These are phyloP conservation scores for Hygrophila difformis DNA, from an alignment of 257 asterid species.

Conservation along the genomic window DNA sequence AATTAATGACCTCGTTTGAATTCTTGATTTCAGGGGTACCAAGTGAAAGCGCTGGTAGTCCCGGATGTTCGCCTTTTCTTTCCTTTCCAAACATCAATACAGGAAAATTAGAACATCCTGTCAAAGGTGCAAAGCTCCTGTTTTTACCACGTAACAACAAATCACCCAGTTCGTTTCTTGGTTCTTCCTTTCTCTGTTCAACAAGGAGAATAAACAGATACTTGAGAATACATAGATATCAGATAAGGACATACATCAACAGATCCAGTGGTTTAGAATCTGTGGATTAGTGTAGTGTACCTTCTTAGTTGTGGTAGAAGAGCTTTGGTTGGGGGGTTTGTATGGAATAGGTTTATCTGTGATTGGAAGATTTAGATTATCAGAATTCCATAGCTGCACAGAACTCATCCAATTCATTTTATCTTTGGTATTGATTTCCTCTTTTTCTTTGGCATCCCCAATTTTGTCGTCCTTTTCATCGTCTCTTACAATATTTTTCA, in stretches of 20 bases:
- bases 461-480: slow-evolving; percentile 17
- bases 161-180: slow-evolving; percentile 21
- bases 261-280: no score
- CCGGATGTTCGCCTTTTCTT: slow-evolving; percentile 29
- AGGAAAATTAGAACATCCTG: slow-evolving; percentile 28
- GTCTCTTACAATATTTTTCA: slow-evolving; percentile 23
- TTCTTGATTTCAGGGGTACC: slow-evolving; percentile 43
- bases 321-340: background rate
- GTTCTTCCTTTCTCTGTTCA: slow-evolving; percentile 38
- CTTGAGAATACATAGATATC: slow-evolving; percentile 2
- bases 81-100: slow-evolving; percentile 29
- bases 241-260: background rate
- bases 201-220: background rate
- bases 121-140: slow-evolving; percentile 37
- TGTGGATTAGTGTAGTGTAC: no score
- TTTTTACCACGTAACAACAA: slow-evolving; percentile 30
- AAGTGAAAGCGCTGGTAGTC: slow-evolving; percentile 55
- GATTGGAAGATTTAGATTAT: slow-evolving; percentile 10
- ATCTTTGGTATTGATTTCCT: slow-evolving; percentile 17
- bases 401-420: slow-evolving; percentile 74
- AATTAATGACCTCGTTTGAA: slow-evolving; percentile 34
- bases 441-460: slow-evolving; percentile 14
- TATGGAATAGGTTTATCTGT: slow-evolving; percentile 34
- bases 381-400: slow-evolving; percentile 77
- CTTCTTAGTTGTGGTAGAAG: no score